phyloP scores from a whole-genome alignment of 805 yeast species.

The Candida maltosa region DNA sequence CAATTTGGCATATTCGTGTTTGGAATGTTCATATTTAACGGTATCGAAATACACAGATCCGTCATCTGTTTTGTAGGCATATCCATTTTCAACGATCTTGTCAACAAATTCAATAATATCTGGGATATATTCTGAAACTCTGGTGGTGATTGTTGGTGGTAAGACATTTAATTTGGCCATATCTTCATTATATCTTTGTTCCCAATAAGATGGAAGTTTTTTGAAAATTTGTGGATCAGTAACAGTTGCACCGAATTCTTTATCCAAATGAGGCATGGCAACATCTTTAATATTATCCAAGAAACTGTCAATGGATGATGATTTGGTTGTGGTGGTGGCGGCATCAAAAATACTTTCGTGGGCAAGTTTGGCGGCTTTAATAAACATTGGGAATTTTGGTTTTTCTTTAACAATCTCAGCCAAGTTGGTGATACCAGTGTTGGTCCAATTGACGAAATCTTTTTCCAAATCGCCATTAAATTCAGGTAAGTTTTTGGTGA shows the following conservation, averaged over 20 bases:
- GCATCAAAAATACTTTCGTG: conserved; percentile 35
- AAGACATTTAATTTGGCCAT: conserved; percentile 83
- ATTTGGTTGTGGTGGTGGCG: conserved; percentile 16
- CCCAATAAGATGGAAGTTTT: conserved; percentile 87
- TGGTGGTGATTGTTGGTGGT: conserved; percentile 81
- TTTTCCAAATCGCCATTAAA: conserved; percentile 21
- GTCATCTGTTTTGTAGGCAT: conserved; percentile 76
- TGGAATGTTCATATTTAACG: conserved; percentile 65
- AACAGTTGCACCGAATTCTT: conserved; percentile 67
- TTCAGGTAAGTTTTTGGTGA: conserved; percentile 53
- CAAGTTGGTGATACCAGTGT: conserved; percentile 38
- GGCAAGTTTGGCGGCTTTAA: conserved; percentile 59
- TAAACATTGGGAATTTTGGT: conserved; percentile 88
- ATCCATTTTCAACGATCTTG: conserved; percentile 73
- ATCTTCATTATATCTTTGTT: conserved; percentile 75
- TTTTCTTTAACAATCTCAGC: conserved; percentile 48
- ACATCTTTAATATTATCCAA: conserved; percentile 66
- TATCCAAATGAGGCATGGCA: conserved; percentile 69
- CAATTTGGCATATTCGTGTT: conserved; percentile 88
- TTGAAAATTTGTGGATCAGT: conserved; percentile 83
- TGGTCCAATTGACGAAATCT: conserved; percentile 52
- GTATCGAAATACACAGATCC: conserved; percentile 98
- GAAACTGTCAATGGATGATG: conserved; percentile 33
- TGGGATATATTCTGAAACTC: conserved; percentile 94
- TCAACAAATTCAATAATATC: conserved; percentile 82